Base-by-base conservation (phyloP, 225 moss, liverwort and hornwort genomes). In the Physcomitrellopsis africana region DNA sequence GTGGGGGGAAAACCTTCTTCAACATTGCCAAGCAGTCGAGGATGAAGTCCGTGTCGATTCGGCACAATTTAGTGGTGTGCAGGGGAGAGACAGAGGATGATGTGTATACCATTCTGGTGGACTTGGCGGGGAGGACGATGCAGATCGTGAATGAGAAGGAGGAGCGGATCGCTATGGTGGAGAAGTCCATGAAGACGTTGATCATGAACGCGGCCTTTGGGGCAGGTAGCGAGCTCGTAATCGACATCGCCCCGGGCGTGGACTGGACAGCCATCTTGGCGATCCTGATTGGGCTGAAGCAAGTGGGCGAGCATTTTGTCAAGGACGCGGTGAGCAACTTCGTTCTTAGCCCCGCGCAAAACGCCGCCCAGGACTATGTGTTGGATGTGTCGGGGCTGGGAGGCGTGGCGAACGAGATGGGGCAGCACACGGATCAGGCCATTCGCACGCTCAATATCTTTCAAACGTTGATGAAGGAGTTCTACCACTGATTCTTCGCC, bases 141-240 rank as follows among this genome's bases (percentile, higher is more conserved):
- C 94, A 95, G 82, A 76, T 95, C 9, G 91, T 95, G 48, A 95
- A 95, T 54, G 89, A 89, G 49, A 89, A 82, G 67, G 95, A 95
- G 43, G 91, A 95, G 83, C 89, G 89, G 65, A 37, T 95, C 49
- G 94, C 92, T 32, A 68, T 72, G 60, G 77, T 95, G 42, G 74
- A 87, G 68, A 94, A 94, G 69, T 92, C 92, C 11, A 55, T 94
- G 77, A 94, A 92, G 83, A 94, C 94, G 5, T 26, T 94, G 43
- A 92, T 94, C 15, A 89, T 91, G 92, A 94, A 94, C 68, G 94
- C 94, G 14, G 87, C 94, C 0, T 87, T 94, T 46, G 94, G 94
- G 14, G 90, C 92, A 26, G 94, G 94, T 29, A 92, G 92, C 7
- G 94, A 94, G 89, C 78, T 94, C 2, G 29, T 89, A 76, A 92